Percentiles rank a stretch among this genome's conserved stretches.
Conservation (phyloP, 495 filamentous ascomycete species). For the Penicillium argentinense region DNA sequence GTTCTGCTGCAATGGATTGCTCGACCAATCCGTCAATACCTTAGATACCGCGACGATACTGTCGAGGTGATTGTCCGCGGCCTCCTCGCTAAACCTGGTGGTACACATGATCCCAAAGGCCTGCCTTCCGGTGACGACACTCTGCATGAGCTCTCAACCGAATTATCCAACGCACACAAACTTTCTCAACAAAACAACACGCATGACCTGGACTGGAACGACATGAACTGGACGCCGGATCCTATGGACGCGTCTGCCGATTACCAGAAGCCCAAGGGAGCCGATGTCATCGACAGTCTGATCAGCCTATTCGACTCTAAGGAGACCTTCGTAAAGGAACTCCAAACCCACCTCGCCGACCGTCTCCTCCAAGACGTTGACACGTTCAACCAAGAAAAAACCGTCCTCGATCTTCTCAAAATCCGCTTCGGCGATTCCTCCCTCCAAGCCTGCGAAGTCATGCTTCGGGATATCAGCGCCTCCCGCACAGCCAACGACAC, state of each 20-base stretch:
- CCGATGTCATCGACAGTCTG: constrained; percentile 89
- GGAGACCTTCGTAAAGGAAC: constrained; percentile 90
- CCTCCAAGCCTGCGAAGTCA: constrained; percentile 91
- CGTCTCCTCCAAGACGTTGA: constrained; percentile 71
- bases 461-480: constrained; percentile 92
- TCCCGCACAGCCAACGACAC: constrained; percentile 68
- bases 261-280: constrained; percentile 82
- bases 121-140: constrained; percentile 43
- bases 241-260: constrained; percentile 91
- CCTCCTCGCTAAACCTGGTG: constrained; percentile 66
- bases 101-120: constrained; percentile 31
- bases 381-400: constrained; percentile 72
- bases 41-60: constrained; percentile 92
- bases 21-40: constrained; percentile 76
- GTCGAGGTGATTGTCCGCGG: constrained; percentile 84
- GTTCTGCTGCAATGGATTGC: constrained; percentile 87
- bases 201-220: constrained; percentile 80
- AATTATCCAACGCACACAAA: constrained; percentile 64
- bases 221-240: constrained; percentile 89
- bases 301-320: constrained; percentile 83
- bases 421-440: constrained; percentile 80
- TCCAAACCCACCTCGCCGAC: constrained; percentile 80
- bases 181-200: constrained; percentile 50
- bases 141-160: constrained; percentile 71
- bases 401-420: constrained; percentile 85